A percentile compares a stretch with the other conserved stretches of the same genome.
phyloP scores from a whole-genome alignment of 192 early-diverging fungal genomes.

The Coemansia furcata region DNA sequence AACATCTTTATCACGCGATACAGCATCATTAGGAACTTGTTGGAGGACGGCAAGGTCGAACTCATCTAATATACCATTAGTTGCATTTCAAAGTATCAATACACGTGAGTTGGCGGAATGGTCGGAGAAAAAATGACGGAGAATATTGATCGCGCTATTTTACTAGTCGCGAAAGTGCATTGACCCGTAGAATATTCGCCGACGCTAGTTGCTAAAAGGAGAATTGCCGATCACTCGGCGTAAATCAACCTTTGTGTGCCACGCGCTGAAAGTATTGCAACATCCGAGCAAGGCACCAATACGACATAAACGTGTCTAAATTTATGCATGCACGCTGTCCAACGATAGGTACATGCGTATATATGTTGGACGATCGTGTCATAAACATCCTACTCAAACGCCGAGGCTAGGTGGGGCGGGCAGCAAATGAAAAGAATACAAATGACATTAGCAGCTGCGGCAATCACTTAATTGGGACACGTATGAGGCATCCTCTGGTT shows the following conservation, averaged over 20 bases:
- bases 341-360: background rate
- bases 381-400: no score
- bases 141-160: slow-evolving; percentile 3
- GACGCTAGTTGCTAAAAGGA: background rate
- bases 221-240: background rate
- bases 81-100: background rate
- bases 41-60: slow-evolving; percentile 47
- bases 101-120: background rate
- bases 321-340: background rate
- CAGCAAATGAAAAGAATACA: no score
- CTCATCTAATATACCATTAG: slow-evolving; percentile 21
- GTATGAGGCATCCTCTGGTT: no score
- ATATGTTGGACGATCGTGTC: background rate
- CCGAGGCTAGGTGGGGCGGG: no score
- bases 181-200: background rate
- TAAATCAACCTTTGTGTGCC: background rate
- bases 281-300: background rate
- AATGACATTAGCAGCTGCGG: no score
- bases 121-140: slow-evolving; percentile 1
- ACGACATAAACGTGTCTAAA: background rate
- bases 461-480: no score
- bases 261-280: background rate
- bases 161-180: background rate
- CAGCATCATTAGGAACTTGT: slow-evolving; percentile 44
- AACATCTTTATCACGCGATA: slow-evolving; percentile 52